phyloP scores from a whole-genome alignment of 495 filamentous ascomycete genomes.

The Pyronema omphalodes region DNA sequence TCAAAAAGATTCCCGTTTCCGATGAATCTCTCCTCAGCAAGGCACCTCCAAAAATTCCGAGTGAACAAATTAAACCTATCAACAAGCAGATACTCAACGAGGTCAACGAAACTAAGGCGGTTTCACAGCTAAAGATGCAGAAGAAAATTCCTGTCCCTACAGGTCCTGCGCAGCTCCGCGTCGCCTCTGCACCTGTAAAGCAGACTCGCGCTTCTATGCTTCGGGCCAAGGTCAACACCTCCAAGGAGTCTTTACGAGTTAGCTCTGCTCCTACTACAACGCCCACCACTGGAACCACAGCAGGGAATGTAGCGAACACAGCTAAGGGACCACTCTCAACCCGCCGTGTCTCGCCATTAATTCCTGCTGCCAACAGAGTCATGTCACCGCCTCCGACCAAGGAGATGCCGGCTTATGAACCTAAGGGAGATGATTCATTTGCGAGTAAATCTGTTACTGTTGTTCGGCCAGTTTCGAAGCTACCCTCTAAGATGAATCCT shows the following conservation, averaged over 20 bases:
- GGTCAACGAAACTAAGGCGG: too few species aligned
- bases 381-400: not conserved
- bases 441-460: not conserved
- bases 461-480: not conserved
- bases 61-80: too few species aligned
- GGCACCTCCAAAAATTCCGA: too few species aligned
- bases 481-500: not conserved
- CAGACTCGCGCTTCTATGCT: too few species aligned
- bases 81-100: too few species aligned
- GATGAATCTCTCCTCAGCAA: too few species aligned
- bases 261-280: not conserved
- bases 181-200: too few species aligned
- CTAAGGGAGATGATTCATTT: not conserved
- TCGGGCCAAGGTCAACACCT: not conserved
- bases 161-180: too few species aligned
- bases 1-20: too few species aligned
- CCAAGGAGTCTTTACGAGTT: not conserved
- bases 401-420: not conserved
- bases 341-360: not conserved
- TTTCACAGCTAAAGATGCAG: too few species aligned
- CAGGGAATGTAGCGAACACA: not conserved
- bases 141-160: too few species aligned
- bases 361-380: not conserved
- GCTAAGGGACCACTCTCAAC: not conserved
- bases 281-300: not conserved